Evolutionary conservation across 345 rosid genomes (phyloP).

Genomic region (Diplotaxis tenuifolia): DNA sequence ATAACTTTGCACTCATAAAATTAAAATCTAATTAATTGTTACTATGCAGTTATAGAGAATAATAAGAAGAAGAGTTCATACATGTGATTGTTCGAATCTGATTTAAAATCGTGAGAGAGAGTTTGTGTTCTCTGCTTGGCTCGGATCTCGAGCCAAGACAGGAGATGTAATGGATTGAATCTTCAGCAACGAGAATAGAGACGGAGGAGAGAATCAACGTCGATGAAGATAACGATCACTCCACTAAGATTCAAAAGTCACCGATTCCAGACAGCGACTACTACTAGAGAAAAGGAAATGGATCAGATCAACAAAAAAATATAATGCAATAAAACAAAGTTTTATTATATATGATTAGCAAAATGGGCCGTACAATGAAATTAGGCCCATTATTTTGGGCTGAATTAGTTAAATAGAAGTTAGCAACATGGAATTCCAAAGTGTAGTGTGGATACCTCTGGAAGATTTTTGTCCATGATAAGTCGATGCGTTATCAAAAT

Average conservation of each 20-base stretch:
- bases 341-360: conserved; percentile 5
- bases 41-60: neutral
- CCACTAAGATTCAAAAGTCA: conserved; percentile 30
- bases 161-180: conserved; percentile 37
- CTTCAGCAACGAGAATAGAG: conserved; percentile 5
- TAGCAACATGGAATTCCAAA: too few species aligned
- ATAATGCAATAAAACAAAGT: neutral
- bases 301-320: conserved; percentile 15
- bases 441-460: too few species aligned
- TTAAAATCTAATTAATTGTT: too few species aligned
- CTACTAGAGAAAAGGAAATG: conserved; percentile 21
- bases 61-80: neutral
- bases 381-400: conserved; percentile 10
- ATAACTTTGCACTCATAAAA: too few species aligned
- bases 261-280: conserved; percentile 32
- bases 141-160: conserved; percentile 98
- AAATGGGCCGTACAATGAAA: neutral
- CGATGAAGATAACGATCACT: conserved; percentile 32
- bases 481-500: too few species aligned
- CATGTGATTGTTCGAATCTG: conserved; percentile 21
- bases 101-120: conserved; percentile 41
- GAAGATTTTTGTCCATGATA: too few species aligned
- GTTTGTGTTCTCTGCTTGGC: conserved; percentile 88
- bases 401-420: neutral
- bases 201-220: neutral